Evolutionary conservation across 352 stramenopile genomes (phyloP).

Genomic region (Pythium graminicola): DNA sequence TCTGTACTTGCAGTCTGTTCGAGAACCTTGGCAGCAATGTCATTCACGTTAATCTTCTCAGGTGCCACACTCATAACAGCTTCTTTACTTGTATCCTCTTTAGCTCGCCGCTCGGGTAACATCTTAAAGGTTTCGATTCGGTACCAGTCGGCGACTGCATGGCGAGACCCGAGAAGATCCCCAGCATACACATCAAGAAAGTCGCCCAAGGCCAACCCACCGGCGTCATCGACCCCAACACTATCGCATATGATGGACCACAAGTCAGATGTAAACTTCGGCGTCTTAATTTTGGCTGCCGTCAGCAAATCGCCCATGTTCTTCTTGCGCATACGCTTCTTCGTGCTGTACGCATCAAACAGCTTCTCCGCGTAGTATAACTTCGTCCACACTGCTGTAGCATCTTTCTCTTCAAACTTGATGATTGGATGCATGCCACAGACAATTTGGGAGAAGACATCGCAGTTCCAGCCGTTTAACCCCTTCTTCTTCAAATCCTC

Average conservation of each 20-base stretch:
- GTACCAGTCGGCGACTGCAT: conserved; percentile 44
- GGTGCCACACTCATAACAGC: conserved; percentile 39
- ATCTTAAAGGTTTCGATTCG: conserved; percentile 56
- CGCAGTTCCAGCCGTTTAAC: conserved; percentile 27
- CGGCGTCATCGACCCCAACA: conserved; percentile 29
- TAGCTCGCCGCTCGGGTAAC: conserved; percentile 30
- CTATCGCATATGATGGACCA: conserved; percentile 39
- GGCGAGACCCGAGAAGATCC: conserved; percentile 32
- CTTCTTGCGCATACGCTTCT: conserved; percentile 36
- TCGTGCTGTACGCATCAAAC: conserved; percentile 34
- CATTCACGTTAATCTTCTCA: conserved; percentile 44
- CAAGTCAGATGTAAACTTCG: conserved; percentile 36
- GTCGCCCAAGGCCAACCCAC: conserved; percentile 25
- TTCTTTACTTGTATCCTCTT: conserved; percentile 36
- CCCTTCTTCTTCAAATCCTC: conserved; percentile 21
- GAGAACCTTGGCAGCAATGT: conserved; percentile 35
- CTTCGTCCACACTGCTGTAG: conserved; percentile 38
- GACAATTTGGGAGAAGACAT: conserved; percentile 36
- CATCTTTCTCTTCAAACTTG: conserved; percentile 34
- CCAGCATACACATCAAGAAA: conserved; percentile 43
- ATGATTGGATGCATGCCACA: conserved; percentile 27
- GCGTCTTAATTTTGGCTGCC: conserved; percentile 30
- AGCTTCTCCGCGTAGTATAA: conserved; percentile 47
- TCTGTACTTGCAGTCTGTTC: conserved; percentile 38
- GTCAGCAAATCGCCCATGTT: conserved; percentile 35